Percentiles rank a stretch among this genome's conserved stretches.
phyloP scores from a whole-genome alignment of 805 yeast species.

The Wickerhamomyces silvicola region DNA sequence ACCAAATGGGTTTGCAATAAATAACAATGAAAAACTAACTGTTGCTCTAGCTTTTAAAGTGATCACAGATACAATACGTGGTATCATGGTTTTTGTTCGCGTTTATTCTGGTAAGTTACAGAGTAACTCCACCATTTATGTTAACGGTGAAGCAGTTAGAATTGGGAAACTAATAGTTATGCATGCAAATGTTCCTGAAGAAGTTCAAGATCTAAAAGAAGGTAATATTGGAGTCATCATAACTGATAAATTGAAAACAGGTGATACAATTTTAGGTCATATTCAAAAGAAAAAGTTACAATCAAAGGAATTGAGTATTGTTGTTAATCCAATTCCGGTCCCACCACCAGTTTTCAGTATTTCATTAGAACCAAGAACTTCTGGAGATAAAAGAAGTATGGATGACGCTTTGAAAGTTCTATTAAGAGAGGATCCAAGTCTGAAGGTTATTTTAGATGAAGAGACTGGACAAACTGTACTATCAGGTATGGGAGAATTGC shows the following conservation, averaged over 20 bases:
- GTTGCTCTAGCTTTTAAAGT: constrained; percentile 90
- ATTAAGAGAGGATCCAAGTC: constrained; percentile 86
- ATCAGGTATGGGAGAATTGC: constrained; percentile 97
- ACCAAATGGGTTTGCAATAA: constrained; percentile 42
- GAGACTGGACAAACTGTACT: constrained; percentile 85
- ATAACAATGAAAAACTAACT: constrained; percentile 52
- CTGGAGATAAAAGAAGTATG: constrained; percentile 73
- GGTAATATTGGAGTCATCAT: constrained; percentile 85
- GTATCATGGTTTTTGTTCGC: constrained; percentile 77
- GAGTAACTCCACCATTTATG: constrained; percentile 57
- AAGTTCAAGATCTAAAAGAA: constrained; percentile 51
- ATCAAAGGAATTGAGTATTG: constrained; percentile 35
- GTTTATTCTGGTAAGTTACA: constrained; percentile 78
- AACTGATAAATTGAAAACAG: constrained; percentile 66
- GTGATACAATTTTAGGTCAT: constrained; percentile 79
- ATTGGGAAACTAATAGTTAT: constrained; percentile 67
- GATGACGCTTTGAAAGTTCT: constrained; percentile 60
- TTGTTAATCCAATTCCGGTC: constrained; percentile 66
- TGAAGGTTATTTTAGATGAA: constrained; percentile 64
- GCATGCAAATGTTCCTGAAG: constrained; percentile 85
- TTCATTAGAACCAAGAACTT: constrained; percentile 72
- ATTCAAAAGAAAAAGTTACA: constrained; percentile 45
- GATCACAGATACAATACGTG: constrained; percentile 75
- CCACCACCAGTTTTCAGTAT: constrained; percentile 95
- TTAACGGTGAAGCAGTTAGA: constrained; percentile 60